Evolutionary conservation across 495 filamentous ascomycete species (phyloP).

Genomic region (Opeltia flavorubescens): DNA sequence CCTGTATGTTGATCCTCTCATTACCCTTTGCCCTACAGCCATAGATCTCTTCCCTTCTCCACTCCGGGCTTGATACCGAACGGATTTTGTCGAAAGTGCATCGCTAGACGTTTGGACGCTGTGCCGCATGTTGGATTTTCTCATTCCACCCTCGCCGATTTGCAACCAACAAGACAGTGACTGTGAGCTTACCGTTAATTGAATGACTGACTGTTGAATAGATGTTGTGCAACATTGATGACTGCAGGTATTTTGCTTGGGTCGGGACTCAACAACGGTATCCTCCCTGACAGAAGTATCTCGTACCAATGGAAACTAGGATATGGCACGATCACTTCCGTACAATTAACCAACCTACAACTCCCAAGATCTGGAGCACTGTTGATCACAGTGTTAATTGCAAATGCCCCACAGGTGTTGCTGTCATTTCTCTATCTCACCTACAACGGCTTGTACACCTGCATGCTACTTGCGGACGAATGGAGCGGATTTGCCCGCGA

Average conservation of each 20-base stretch:
- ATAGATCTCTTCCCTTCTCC: too few relatives aligned
- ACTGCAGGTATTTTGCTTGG: not conserved
- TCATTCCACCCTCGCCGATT: too few relatives aligned
- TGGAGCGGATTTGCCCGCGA: constrained; percentile 18
- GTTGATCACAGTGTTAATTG: constrained; percentile 19
- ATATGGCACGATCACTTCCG: constrained; percentile 18
- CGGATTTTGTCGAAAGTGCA: too few relatives aligned
- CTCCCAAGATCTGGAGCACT: constrained; percentile 8
- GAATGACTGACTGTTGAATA: not conserved
- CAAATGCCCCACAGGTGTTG: constrained; percentile 31
- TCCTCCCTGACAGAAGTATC: constrained; percentile 6
- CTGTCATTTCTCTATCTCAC: constrained; percentile 29
- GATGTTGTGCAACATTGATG: not conserved
- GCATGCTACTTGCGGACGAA: constrained; percentile 27
- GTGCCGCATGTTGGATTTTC: too few relatives aligned
- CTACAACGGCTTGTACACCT: constrained; percentile 26
- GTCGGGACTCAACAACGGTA: not conserved
- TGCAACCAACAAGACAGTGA: too few relatives aligned
- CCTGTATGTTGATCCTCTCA: constrained; percentile 9
- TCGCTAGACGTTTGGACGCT: too few relatives aligned
- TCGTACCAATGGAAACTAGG: constrained; percentile 13
- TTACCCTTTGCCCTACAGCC: not conserved
- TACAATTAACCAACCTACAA: constrained; percentile 10
- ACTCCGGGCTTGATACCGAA: too few relatives aligned
- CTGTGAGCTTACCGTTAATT: too few relatives aligned